Conservation (phyloP, 2,329 filamentous ascomycete species). For the Alternaria infectoria region DNA sequence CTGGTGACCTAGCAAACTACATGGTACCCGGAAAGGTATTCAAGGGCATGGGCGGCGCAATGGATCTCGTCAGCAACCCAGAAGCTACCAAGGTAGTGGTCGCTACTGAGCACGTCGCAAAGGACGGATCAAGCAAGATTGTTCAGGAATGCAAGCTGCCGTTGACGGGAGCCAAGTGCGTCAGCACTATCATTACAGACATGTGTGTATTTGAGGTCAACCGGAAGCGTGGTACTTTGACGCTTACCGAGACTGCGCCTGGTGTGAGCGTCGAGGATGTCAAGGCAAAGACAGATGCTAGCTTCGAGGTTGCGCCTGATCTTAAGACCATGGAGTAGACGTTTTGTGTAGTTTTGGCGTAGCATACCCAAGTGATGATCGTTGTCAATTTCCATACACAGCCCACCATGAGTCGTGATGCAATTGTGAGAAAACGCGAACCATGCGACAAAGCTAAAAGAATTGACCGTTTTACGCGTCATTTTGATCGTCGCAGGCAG, state of each 20-base stretch:
- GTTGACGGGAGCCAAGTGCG: conserved; percentile 46
- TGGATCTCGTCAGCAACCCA: conserved; percentile 89
- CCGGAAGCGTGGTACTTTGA: conserved; percentile 67
- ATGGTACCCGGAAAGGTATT: conserved; percentile 86
- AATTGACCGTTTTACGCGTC: not conserved
- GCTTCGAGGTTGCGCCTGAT: conserved; percentile 78
- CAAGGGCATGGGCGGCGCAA: conserved; percentile 90
- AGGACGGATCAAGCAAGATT: conserved; percentile 91
- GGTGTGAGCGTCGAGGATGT: conserved; percentile 88
- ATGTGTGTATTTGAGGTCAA: conserved; percentile 69
- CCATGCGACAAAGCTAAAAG: not conserved
- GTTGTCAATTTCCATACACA: not conserved
- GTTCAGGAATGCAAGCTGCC: conserved; percentile 65
- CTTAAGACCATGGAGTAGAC: conserved; percentile 73
- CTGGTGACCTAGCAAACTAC: conserved; percentile 86
- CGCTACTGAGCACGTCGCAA: conserved; percentile 92
- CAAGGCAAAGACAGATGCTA: conserved; percentile 83
- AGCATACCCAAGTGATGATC: not conserved
- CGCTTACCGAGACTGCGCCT: conserved; percentile 80
- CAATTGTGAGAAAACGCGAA: not conserved
- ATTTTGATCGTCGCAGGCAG: not conserved
- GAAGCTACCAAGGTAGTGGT: conserved; percentile 85
- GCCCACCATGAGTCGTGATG: not conserved
- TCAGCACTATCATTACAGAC: conserved; percentile 50
- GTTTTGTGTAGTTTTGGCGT: not conserved